Conservation (phyloP, 1,284 basidiomycete genomes). For the Leccinum olivaceoglutinosum region DNA sequence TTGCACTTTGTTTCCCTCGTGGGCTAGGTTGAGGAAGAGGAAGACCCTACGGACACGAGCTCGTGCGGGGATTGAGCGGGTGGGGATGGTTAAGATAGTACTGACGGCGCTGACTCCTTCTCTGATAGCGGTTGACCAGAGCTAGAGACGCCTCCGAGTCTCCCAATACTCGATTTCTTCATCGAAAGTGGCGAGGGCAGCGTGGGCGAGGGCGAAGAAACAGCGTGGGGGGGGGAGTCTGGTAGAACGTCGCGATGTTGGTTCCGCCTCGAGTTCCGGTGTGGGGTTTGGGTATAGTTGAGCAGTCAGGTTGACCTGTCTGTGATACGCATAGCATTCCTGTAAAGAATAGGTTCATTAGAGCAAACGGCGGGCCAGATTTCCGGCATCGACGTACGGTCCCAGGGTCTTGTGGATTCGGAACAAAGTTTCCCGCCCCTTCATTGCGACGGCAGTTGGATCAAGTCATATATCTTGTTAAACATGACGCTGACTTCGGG, state of each 20-base stretch:
- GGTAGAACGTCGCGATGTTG: slow-evolving; percentile 23
- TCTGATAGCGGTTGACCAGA: no score
- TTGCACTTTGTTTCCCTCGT: no score
- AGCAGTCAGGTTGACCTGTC: slow-evolving; percentile 20
- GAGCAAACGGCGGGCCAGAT: not conserved
- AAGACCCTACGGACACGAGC: no score
- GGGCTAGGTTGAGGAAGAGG: no score
- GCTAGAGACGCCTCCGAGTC: no score
- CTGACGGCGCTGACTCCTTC: no score
- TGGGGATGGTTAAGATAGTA: no score
- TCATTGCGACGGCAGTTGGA: slow-evolving; percentile 17
- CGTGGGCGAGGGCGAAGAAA: no score
- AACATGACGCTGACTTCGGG: slow-evolving; percentile 4
- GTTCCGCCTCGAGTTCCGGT: slow-evolving; percentile 14
- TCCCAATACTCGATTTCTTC: no score
- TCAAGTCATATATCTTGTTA: not conserved
- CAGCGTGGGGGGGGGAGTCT: slow-evolving; percentile 7
- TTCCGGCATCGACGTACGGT: slow-evolving; percentile 13
- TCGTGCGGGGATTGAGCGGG: no score
- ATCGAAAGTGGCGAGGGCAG: no score
- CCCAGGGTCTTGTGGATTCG: slow-evolving; percentile 9
- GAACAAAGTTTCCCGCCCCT: slow-evolving; percentile 19
- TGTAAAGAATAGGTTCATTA: slow-evolving; percentile 7
- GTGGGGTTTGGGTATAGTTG: slow-evolving; percentile 21
- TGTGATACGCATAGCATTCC: slow-evolving; percentile 19